These are phyloP conservation scores for Pulveroboletus sp. DNA, from an alignment of 768 basidiomycete genomes.

Conservation along the genomic window DNA sequence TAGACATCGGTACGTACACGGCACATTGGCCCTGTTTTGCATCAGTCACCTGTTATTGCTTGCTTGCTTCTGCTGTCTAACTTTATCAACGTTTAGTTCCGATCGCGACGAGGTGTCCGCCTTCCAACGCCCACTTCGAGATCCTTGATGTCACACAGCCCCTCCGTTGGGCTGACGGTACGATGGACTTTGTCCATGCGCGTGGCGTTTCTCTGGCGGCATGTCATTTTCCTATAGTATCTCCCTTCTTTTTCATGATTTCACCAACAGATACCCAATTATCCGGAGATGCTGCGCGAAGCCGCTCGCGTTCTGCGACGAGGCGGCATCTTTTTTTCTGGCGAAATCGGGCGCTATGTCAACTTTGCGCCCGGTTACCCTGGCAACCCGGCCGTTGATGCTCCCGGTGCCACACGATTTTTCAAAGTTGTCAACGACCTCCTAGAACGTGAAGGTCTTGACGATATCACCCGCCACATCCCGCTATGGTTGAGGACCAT, in stretches of 20 bases:
- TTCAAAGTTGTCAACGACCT: slow-evolving; percentile 39
- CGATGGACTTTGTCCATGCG: slow-evolving; percentile 69
- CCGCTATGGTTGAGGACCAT: slow-evolving; percentile 35
- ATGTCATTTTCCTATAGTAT: slow-evolving; percentile 26
- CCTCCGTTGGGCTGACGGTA: slow-evolving; percentile 47
- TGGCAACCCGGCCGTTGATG: slow-evolving; percentile 23
- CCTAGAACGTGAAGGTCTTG: slow-evolving; percentile 37
- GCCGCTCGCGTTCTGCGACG: slow-evolving; percentile 60
- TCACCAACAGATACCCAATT: slow-evolving; percentile 49
- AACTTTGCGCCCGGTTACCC: slow-evolving; percentile 35
- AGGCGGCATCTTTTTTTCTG: slow-evolving; percentile 66
- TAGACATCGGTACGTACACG: slow-evolving; percentile 65
- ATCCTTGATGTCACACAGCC: slow-evolving; percentile 56
- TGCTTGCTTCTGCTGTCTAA: slow-evolving; percentile 4
- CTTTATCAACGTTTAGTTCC: slow-evolving; percentile 47
- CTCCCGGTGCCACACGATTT: slow-evolving; percentile 29
- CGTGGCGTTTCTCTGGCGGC: slow-evolving; percentile 59
- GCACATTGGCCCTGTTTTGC: slow-evolving; percentile 10
- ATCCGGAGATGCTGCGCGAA: slow-evolving; percentile 51
- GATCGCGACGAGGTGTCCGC: slow-evolving; percentile 62
- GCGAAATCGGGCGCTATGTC: slow-evolving; percentile 52
- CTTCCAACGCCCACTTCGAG: slow-evolving; percentile 59
- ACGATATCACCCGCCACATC: slow-evolving; percentile 36
- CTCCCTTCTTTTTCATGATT: slow-evolving; percentile 13
- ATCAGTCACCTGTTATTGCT: slow-evolving; percentile 8